Base-by-base conservation (phyloP, 2,329 filamentous ascomycete species). In the Penicillium sclerotiorum region DNA sequence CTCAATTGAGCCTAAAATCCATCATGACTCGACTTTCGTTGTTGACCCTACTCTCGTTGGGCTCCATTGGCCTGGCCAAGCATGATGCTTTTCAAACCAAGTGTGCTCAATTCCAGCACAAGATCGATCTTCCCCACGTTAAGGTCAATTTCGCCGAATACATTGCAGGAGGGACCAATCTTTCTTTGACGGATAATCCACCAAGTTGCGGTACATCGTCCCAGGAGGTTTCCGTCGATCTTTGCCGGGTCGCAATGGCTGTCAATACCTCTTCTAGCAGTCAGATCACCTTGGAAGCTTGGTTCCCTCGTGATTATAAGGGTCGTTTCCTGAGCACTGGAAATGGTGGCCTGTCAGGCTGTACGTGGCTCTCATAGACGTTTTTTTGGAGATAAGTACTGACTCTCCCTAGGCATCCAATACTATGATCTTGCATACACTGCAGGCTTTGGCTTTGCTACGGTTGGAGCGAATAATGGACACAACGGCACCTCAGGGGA, bases 381-480 rank as follows among this genome's bases (percentile, higher is more conserved):
- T n/a, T n/a, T n/a, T n/a, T n/a, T n/a, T 22, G 4, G 8, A 33
- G 17, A 5, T 7, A 23, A n/a, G n/a, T 9, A 8, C 7, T n/a
- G 1, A 2, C 12, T 20, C 38, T 53, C 8, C 1, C 13, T 20
- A 75, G 73, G 78, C 53, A 71, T 74, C 22, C 71, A 74, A 57
- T 74, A 79, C 50, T 65, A 72, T 50, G 76, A 73, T 52, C 61
- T 73, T 23, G 74, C 67, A 1, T 79, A 79, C 37, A 70, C 72
- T 1, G 62, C 69, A 6, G 56, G 65, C 0, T 63, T 73, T 13
- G 75, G 75, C 0, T 80, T 80, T 45, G 70, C 76, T 1, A 66
- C 70, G 0, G 71, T 80, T 22, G 77, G 75, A 2, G 73, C 77
- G 1, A 80, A 80, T 49, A 78, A 77, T 18, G 77, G 77, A 3